A percentile compares a stretch with the other conserved stretches of the same genome.
phyloP scores from a whole-genome alignment of 768 basidiomycete genomes.

The Strobilomyces confusus region DNA sequence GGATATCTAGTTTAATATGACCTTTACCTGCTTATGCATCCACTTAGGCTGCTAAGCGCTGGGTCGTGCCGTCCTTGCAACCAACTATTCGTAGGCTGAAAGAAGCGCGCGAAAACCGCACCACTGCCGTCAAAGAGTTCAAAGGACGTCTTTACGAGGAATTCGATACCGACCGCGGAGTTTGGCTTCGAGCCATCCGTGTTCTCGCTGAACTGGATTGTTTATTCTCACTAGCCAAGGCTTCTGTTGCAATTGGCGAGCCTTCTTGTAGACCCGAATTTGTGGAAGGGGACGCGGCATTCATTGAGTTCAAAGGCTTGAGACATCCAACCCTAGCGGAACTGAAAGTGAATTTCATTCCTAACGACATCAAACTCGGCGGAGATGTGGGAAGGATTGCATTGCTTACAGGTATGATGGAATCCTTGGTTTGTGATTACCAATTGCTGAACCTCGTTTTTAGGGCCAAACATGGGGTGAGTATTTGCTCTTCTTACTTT shows the following conservation, averaged over 20 bases:
- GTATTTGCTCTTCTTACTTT: slow-evolving; percentile 22
- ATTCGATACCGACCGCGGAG: slow-evolving; percentile 74
- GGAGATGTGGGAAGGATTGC: slow-evolving; percentile 70
- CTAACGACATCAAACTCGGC: slow-evolving; percentile 88
- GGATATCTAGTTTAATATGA: not conserved
- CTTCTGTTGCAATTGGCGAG: slow-evolving; percentile 86
- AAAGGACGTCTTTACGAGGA: slow-evolving; percentile 73
- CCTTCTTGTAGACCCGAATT: slow-evolving; percentile 92
- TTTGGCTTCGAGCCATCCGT: slow-evolving; percentile 81
- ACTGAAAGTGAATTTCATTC: slow-evolving; percentile 79
- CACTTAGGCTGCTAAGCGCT: slow-evolving; percentile 66
- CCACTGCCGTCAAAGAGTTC: slow-evolving; percentile 76
- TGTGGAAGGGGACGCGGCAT: slow-evolving; percentile 73
- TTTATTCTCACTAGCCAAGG: slow-evolving; percentile 84
- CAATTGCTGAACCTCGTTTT: not conserved
- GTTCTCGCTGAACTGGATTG: slow-evolving; percentile 96
- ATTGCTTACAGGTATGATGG: slow-evolving; percentile 71
- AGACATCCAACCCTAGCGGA: slow-evolving; percentile 80
- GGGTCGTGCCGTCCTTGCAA: slow-evolving; percentile 69
- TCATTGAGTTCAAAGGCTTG: slow-evolving; percentile 83
- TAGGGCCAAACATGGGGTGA: slow-evolving; percentile 88
- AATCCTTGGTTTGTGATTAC: not conserved
- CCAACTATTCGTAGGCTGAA: slow-evolving; percentile 76
- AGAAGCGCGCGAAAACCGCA: slow-evolving; percentile 89
- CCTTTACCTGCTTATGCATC: not conserved